Evolutionary conservation across 2,329 filamentous ascomycete species (phyloP).

Genomic region (Zymoseptoria passerinii): DNA sequence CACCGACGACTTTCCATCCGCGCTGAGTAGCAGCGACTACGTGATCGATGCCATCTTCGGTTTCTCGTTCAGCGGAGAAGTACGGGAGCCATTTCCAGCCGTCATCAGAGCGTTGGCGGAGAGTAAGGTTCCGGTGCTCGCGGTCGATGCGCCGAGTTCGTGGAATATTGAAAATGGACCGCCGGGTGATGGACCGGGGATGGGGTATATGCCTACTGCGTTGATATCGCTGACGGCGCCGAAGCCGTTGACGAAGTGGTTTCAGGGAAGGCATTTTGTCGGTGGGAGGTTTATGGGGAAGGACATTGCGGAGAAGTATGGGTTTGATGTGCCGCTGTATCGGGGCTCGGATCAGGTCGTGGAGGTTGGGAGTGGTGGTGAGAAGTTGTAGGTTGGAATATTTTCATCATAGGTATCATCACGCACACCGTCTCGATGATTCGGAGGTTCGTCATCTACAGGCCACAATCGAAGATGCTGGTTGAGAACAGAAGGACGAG

Average conservation of each 20-base stretch:
- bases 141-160: constrained; percentile 86
- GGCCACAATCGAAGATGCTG: no score
- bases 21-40: constrained; percentile 63
- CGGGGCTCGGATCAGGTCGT: constrained; percentile 81
- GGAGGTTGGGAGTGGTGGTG: constrained; percentile 50
- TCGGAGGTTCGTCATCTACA: no score
- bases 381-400: constrained; percentile 7
- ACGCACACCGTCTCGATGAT: no score
- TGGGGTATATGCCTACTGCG: constrained; percentile 68
- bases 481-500: no score
- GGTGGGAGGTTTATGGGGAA: constrained; percentile 82
- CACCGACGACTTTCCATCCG: constrained; percentile 64
- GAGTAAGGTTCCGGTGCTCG: constrained; percentile 67
- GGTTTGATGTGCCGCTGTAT: constrained; percentile 73
- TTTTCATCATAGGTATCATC: no score
- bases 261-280: constrained; percentile 81
- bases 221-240: constrained; percentile 87
- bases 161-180: constrained; percentile 90
- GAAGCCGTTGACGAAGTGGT: constrained; percentile 79
- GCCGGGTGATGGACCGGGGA: constrained; percentile 65
- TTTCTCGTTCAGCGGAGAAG: constrained; percentile 85
- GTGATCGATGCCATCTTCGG: constrained; percentile 90
- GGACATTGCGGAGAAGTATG: constrained; percentile 74
- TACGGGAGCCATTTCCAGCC: constrained; percentile 81
- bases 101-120: constrained; percentile 72